Evolutionary conservation across 2,329 filamentous ascomycete species (phyloP).

Genomic region (Sclerotinia minor): DNA sequence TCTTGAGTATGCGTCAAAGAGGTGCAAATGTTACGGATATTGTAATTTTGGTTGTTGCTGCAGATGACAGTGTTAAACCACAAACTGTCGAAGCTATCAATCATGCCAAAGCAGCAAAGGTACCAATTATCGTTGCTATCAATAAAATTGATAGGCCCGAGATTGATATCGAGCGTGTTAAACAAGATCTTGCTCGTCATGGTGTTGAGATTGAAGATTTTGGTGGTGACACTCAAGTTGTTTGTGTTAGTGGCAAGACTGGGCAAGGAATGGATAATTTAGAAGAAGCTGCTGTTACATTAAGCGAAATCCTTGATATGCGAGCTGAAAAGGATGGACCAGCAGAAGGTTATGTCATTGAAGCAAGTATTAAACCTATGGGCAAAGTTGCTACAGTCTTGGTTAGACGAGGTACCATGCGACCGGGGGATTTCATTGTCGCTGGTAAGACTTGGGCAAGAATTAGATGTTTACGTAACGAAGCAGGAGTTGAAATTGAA

Average conservation of each 20-base stretch:
- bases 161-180: constrained; percentile 78
- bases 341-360: constrained; percentile 91
- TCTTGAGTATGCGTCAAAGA: constrained; percentile 91
- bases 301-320: constrained; percentile 88
- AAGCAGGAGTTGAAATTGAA: constrained; percentile 70
- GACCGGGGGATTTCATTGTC: constrained; percentile 77
- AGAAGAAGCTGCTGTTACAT: constrained; percentile 83
- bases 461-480: constrained; percentile 81
- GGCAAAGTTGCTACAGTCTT: constrained; percentile 88
- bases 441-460: constrained; percentile 87
- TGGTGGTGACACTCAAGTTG: constrained; percentile 90
- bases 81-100: constrained; percentile 96
- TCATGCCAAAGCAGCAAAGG: constrained; percentile 81
- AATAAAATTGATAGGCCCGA: constrained; percentile 95
- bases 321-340: constrained; percentile 74
- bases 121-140: constrained; percentile 96
- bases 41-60: constrained; percentile 90
- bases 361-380: constrained; percentile 81
- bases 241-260: constrained; percentile 90
- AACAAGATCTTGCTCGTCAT: constrained; percentile 78
- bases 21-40: constrained; percentile 97
- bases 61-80: constrained; percentile 95
- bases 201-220: constrained; percentile 92
- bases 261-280: constrained; percentile 87
- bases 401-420: constrained; percentile 82